Base-by-base conservation (phyloP, 805 yeast genomes). In the Cephaloascus fragrans region DNA sequence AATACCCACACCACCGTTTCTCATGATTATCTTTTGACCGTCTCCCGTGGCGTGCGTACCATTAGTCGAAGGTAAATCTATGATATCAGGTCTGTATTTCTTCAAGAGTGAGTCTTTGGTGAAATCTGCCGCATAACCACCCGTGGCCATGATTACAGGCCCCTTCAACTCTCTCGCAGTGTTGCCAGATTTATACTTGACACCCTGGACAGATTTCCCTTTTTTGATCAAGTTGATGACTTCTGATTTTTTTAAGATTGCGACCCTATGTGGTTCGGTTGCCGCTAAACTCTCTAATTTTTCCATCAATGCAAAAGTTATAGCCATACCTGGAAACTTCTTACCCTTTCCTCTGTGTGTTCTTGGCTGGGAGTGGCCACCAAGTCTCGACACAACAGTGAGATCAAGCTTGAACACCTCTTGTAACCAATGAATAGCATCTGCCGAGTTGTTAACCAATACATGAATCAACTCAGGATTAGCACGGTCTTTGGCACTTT, bases 321-420 rank as follows among this genome's bases (percentile, higher is more conserved):
- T 75, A 5, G 83, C 80, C 73, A 73, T 74, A 1, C 83, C 84
- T 2, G 83, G 83, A 38, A 77, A 76, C 43, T 72, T 66, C 16
- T 77, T 70, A 43, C 75, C 82, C 37, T 74, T 71, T 1, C 94
- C 89, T 48, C 94, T 70, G 55, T 85, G 95, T 1, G 95, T 85
- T 55, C 95, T 68, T 17, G 86, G 78, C 37, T 69, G 75, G 1
- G 88, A 78, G 52, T 85, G 94, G 3, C 95, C 95, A 19, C 95
- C 95, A 34, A 85, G 58, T 48, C 84, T 73, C n/a, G 85, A 72
- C 10, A 85, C 82, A 14, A 79, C 64, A 5, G 83, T 71, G 40
- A 85, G 61, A 48, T 80, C 84, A 37, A 83, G 59, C 4, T 67
- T 70, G 47, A 83, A 76, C 3, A 68, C 71, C 23, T 72, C 68